Evolutionary conservation across 441 rosid genomes (phyloP), one percentile per base, ranked within the genome.

Genomic region (Croton laevigatus): DNA sequence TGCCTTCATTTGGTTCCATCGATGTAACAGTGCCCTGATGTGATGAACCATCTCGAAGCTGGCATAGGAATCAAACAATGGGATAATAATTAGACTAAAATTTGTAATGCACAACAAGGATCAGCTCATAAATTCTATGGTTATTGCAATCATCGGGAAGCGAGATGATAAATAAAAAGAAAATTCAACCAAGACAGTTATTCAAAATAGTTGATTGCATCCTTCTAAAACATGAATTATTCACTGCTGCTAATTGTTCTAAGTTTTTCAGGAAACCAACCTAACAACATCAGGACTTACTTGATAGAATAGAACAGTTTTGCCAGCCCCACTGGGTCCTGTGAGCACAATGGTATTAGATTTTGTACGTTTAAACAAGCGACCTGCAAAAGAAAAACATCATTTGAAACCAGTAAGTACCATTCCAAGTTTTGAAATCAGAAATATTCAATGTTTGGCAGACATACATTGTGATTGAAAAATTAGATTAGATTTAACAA

Each of bases 41-140:
- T 5, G 88, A 72, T 62, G 92, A 86, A 65, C 95, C 98, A 85
- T 91, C 98, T 54, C 88, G 93, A 65, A 91, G 96, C 98, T 91
- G 79, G 65, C 71, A 82, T 59, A 74, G 58, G 49, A 59, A 80
- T 64, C 48, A 76, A 65, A 71, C 11, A 23, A 68, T 27, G 55
- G 54, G 62, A 76, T 23, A 51, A 59, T 38, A 81, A 68, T 67
- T 42, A 76, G 68, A 63, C 65, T 60, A 73, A 19, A 59, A 38
- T 64, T 27, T 22, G 12, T 36, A 17, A 61, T 46, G 45, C 58
- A 73, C 27, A 51, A 44, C 55, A 23, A 51, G 48, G 40, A 55
- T 38, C 2, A 23, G 61, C 37, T 17, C 40, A 60, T 48, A 55
- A 58, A 37, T 19, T 62, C 36, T 16, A 53, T 11, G 38, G 19